A percentile compares a stretch with the other conserved stretches of the same genome.
Conservation (phyloP, 257 asterid species). For the Capsicum chinense region DNA sequence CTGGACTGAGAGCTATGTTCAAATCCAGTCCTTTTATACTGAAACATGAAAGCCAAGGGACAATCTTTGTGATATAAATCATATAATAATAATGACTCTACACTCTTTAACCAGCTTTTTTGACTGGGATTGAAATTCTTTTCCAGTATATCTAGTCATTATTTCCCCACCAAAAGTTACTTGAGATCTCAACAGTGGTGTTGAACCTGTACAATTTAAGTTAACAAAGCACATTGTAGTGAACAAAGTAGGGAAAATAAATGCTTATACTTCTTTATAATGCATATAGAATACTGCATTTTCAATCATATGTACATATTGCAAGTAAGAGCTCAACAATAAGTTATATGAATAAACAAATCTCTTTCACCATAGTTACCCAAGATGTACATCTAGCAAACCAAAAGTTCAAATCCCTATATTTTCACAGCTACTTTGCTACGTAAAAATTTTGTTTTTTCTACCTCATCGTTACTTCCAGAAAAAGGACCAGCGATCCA, state of each 20-base stretch:
- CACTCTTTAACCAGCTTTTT: background rate
- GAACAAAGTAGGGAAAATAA: background rate
- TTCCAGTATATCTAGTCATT: background rate
- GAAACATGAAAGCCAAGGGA: constrained; percentile 2
- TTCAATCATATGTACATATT: background rate
- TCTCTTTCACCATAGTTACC: background rate
- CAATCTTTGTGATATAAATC: background rate
- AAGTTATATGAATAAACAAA: constrained; percentile 1
- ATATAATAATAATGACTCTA: background rate
- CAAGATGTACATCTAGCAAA: constrained; percentile 13
- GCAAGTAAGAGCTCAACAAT: constrained; percentile 18
- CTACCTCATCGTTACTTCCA: background rate
- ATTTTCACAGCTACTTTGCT: background rate
- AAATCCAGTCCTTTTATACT: background rate
- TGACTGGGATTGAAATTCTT: constrained; percentile 16
- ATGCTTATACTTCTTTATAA: background rate
- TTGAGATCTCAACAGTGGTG: background rate
- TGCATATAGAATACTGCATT: background rate
- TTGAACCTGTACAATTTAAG: background rate
- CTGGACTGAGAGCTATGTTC: background rate
- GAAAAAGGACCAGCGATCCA: background rate
- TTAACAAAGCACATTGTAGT: background rate
- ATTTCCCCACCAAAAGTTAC: background rate
- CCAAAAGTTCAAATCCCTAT: constrained; percentile 12
- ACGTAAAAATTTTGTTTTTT: background rate